phyloP scores from a whole-genome alignment of 2,329 filamentous ascomycete species.

The Fusarium incarnatum region DNA sequence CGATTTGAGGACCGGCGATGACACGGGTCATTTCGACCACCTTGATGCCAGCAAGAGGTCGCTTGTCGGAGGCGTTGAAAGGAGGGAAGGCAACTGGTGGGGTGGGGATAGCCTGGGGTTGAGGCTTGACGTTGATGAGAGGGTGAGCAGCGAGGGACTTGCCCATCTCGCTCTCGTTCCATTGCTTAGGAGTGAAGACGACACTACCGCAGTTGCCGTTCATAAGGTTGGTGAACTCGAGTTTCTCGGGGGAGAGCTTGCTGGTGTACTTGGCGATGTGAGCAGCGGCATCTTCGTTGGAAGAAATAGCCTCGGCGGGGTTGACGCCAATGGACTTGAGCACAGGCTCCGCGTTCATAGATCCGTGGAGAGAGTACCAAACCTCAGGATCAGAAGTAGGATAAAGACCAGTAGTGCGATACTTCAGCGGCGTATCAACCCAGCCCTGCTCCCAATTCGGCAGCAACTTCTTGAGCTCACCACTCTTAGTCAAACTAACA shows the following conservation, averaged over 20 bases:
- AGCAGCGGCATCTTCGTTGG: constrained; percentile 45
- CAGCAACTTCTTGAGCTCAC: not conserved
- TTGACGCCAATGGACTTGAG: constrained; percentile 59
- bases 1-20: constrained; percentile 22
- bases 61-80: not conserved
- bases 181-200: constrained; percentile 20
- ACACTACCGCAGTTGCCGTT: constrained; percentile 20
- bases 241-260: constrained; percentile 39
- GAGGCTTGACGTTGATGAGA: constrained; percentile 5
- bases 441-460: constrained; percentile 24
- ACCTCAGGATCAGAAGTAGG: constrained; percentile 58
- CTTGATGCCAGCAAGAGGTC: constrained; percentile 2
- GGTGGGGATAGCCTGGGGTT: constrained; percentile 15
- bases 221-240: constrained; percentile 11
- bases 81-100: constrained; percentile 3
- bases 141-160: constrained; percentile 20
- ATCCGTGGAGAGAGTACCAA: constrained; percentile 65
- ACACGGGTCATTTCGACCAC: constrained; percentile 26
- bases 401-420: constrained; percentile 54
- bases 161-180: constrained; percentile 29
- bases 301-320: not conserved
- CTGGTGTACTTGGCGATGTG: constrained; percentile 36
- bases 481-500: not conserved
- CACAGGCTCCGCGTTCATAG: constrained; percentile 58
- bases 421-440: constrained; percentile 25